Conservation (phyloP, 495 filamentous ascomycete species). For the Daldinia childiae region DNA sequence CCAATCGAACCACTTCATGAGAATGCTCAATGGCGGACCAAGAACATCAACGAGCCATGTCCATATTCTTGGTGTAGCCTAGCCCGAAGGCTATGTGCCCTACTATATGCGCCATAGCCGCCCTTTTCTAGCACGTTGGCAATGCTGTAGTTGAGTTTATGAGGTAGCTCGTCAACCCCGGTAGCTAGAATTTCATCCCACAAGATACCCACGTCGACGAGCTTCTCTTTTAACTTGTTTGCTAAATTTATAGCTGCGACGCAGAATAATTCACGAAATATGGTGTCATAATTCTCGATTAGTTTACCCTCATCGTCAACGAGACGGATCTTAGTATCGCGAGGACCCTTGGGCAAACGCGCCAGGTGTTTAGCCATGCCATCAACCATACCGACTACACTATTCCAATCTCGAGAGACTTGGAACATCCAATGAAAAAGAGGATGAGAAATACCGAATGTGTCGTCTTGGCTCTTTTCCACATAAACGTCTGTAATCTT, state of each 20-base stretch:
- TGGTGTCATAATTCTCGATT: conserved; percentile 72
- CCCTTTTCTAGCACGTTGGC: conserved; percentile 14
- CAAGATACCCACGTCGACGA: conserved; percentile 74
- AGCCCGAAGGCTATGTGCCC: conserved; percentile 13
- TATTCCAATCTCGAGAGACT: conserved; percentile 77
- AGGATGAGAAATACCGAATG: conserved; percentile 78
- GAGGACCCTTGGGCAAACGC: conserved; percentile 42
- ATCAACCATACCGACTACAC: conserved; percentile 71
- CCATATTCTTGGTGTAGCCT: conserved; percentile 54
- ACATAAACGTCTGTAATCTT: conserved; percentile 84
- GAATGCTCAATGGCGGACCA: conserved; percentile 71
- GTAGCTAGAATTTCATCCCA: conserved; percentile 82
- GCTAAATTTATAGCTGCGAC: conserved; percentile 79
- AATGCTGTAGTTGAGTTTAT: conserved; percentile 13
- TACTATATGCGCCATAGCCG: conserved; percentile 16
- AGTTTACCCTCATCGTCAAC: conserved; percentile 55
- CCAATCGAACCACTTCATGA: conserved; percentile 67
- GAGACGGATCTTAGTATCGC: conserved; percentile 46
- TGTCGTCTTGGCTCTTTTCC: conserved; percentile 77
- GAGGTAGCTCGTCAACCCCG: conserved; percentile 44
- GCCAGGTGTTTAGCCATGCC: conserved; percentile 72
- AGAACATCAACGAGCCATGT: conserved; percentile 80
- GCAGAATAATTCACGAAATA: conserved; percentile 91
- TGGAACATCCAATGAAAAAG: conserved; percentile 90
- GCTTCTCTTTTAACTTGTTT: conserved; percentile 65